Evolutionary conservation across 169 alveolate species (phyloP).

Genomic region (Cyclospora cayetanensis): DNA sequence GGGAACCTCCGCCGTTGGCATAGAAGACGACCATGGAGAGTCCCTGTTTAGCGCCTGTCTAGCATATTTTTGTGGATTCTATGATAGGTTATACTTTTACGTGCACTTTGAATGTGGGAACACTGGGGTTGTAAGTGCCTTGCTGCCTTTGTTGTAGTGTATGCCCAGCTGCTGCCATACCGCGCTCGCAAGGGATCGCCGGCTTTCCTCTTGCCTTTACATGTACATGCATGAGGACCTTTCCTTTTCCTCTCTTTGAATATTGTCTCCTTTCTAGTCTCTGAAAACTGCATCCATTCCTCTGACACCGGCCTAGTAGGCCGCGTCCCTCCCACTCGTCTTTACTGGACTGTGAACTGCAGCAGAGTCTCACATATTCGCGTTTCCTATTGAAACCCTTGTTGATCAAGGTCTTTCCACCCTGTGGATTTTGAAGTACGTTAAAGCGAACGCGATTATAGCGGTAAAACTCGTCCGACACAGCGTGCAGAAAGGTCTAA

Average conservation of each 20-base stretch:
- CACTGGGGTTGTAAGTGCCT: background rate
- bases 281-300: constrained; percentile 29
- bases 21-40: background rate
- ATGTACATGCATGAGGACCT: background rate
- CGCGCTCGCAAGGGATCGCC: constrained; percentile 67
- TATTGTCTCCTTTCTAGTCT: background rate
- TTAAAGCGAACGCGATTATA: background rate
- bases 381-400: constrained; percentile 52
- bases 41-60: constrained; percentile 19
- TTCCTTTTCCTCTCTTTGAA: background rate
- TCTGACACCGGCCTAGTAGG: background rate
- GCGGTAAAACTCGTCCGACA: background rate
- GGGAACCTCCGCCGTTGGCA: constrained; percentile 47
- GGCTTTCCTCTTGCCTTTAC: background rate
- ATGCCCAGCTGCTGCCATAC: constrained; percentile 44
- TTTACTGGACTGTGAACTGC: constrained; percentile 18
- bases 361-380: constrained; percentile 12
- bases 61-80: constrained; percentile 38
- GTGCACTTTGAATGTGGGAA: background rate
- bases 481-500: background rate
- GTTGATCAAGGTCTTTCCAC: constrained; percentile 23
- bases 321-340: constrained; percentile 49
- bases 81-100: background rate
- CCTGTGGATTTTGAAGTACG: background rate
- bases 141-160: constrained; percentile 23